These are phyloP conservation scores for Haplosporangium sp. DNA, from an alignment of 371 early-diverging fungal species.

Conservation along the genomic window DNA sequence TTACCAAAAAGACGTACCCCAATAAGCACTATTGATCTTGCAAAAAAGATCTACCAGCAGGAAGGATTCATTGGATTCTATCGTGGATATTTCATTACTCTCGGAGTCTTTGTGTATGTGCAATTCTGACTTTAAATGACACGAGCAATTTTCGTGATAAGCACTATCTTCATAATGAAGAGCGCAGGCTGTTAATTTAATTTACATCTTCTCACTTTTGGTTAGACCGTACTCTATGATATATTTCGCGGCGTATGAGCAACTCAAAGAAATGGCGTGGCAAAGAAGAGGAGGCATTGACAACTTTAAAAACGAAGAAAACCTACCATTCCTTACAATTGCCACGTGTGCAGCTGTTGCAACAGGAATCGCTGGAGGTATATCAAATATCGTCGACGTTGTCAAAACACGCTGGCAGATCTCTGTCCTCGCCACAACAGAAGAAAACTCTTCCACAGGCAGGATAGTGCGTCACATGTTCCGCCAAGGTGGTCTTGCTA, in stretches of 20 bases:
- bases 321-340: conserved; percentile 64
- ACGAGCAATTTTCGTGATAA: background rate
- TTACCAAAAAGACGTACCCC: background rate
- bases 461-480: conserved; percentile 70
- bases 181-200: no score
- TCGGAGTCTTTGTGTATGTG: conserved; percentile 75
- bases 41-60: conserved; percentile 59
- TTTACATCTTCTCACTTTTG: background rate
- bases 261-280: conserved; percentile 66
- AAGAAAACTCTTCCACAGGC: conserved; percentile 38
- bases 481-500: conserved; percentile 64
- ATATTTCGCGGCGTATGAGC: conserved; percentile 85
- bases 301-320: conserved; percentile 13
- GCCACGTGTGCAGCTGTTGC: conserved; percentile 70
- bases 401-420: conserved; percentile 88
- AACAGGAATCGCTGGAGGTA: conserved; percentile 68
- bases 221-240: conserved; percentile 67
- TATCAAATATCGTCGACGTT: conserved; percentile 83
- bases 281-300: background rate
- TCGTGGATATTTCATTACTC: conserved; percentile 78
- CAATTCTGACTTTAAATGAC: background rate
- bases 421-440: conserved; percentile 52
- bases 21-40: conserved; percentile 48
- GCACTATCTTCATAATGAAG: no score
- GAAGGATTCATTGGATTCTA: conserved; percentile 80